A percentile compares a stretch with the other conserved stretches of the same genome.
phyloP scores from a whole-genome alignment of 2,329 filamentous ascomycete species.

The Acrocalymma vagum region DNA sequence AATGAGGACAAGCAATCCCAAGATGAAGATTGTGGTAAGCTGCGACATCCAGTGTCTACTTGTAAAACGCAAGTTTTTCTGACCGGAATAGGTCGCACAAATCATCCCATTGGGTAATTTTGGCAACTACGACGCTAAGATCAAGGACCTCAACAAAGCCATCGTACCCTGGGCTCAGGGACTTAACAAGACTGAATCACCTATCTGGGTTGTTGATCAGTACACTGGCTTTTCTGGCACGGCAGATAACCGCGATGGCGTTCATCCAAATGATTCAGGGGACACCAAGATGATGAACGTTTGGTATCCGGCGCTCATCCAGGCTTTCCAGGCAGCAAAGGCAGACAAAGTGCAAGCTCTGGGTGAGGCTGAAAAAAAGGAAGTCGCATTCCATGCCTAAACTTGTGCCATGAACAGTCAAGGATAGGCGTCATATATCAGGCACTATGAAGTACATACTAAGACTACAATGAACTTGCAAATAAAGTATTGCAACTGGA shows the following conservation, averaged over 20 bases:
- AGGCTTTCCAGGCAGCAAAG: conserved; percentile 31
- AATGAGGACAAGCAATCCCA: conserved; percentile 52
- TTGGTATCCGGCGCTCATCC: conserved; percentile 39
- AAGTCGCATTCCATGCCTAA: no score
- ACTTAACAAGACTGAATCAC: conserved; percentile 49
- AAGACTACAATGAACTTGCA: no score
- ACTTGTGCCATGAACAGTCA: no score
- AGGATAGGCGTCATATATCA: no score
- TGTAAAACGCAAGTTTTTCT: conserved; percentile 18
- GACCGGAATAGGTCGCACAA: conserved; percentile 47
- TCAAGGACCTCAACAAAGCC: conserved; percentile 50
- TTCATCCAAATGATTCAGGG: conserved; percentile 52
- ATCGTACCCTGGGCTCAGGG: conserved; percentile 51
- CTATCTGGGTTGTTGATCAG: conserved; percentile 55
- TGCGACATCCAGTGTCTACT: no score
- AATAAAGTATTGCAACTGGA: no score
- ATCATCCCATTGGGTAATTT: conserved; percentile 48
- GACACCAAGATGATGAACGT: conserved; percentile 52
- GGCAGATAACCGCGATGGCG: conserved; percentile 47
- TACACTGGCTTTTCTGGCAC: conserved; percentile 48
- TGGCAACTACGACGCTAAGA: conserved; percentile 46
- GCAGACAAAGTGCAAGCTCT: conserved; percentile 23
- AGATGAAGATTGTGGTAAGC: conserved; percentile 56
- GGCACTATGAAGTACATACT: no score
- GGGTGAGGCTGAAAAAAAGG: no score